phyloP scores from a whole-genome alignment of 1,284 basidiomycete genomes.

The Sphagnurus paluster region DNA sequence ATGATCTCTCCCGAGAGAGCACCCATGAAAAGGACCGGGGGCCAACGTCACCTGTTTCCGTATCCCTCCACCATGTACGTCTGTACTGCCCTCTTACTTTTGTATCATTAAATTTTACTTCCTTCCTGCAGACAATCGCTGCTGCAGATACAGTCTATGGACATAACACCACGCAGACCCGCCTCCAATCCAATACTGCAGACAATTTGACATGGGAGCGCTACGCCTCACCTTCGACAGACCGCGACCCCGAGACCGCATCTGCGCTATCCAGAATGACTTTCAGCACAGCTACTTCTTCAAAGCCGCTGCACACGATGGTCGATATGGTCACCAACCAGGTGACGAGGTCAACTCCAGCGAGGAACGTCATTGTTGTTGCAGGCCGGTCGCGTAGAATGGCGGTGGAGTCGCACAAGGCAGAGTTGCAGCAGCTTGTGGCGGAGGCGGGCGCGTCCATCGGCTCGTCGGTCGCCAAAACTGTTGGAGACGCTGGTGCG shows the following conservation, averaged over 20 bases:
- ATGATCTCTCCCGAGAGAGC: slow-evolving; percentile 32
- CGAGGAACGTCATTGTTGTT: slow-evolving; percentile 56
- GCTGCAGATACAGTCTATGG: slow-evolving; percentile 72
- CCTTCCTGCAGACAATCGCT: slow-evolving; percentile 39
- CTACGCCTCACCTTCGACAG: slow-evolving; percentile 37
- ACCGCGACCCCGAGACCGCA: slow-evolving; percentile 30
- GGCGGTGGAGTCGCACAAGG: slow-evolving; percentile 51
- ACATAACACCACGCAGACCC: slow-evolving; percentile 56
- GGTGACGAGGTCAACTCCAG: slow-evolving; percentile 20
- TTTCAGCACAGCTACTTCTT: slow-evolving; percentile 48
- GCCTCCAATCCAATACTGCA: slow-evolving; percentile 70
- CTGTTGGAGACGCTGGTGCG: slow-evolving; percentile 74
- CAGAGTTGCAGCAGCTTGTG: slow-evolving; percentile 61
- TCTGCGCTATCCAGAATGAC: slow-evolving; percentile 54
- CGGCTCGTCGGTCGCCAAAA: slow-evolving; percentile 67
- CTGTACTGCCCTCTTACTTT: not conserved
- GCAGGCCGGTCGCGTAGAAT: slow-evolving; percentile 76
- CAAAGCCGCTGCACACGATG: slow-evolving; percentile 56
- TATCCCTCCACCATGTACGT: slow-evolving; percentile 29
- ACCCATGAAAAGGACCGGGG: slow-evolving; percentile 27
- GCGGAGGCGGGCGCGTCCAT: slow-evolving; percentile 43
- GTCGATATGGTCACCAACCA: slow-evolving; percentile 42
- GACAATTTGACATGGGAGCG: slow-evolving; percentile 70
- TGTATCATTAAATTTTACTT: slow-evolving; percentile 3
- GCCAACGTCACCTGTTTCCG: slow-evolving; percentile 11